phyloP scores from a whole-genome alignment of 2,329 filamentous ascomycete species.

The Colletotrichum truncatum region DNA sequence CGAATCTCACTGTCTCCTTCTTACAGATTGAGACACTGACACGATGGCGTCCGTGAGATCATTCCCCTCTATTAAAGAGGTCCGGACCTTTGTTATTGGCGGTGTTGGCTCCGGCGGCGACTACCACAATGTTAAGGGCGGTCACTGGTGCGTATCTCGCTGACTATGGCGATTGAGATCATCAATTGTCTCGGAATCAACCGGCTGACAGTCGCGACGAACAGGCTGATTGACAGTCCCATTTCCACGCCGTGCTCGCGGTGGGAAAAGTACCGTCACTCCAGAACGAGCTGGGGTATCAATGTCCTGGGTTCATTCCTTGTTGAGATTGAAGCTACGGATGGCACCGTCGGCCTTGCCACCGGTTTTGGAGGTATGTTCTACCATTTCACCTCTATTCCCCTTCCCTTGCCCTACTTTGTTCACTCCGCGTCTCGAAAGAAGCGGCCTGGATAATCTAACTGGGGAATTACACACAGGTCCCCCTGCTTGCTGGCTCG shows the following conservation, averaged over 20 bases:
- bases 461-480: slow-evolving; percentile 50
- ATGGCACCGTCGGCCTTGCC: slow-evolving; percentile 93
- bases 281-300: slow-evolving; percentile 93
- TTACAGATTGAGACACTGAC: neutral
- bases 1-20: neutral
- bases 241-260: slow-evolving; percentile 93
- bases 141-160: slow-evolving; percentile 65
- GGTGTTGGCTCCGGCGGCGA: slow-evolving; percentile 73
- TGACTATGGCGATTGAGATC: neutral
- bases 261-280: slow-evolving; percentile 88
- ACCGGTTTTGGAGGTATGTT: slow-evolving; percentile 86
- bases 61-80: slow-evolving; percentile 80
- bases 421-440: neutral
- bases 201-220: slow-evolving; percentile 46
- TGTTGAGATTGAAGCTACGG: slow-evolving; percentile 86
- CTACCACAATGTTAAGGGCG: slow-evolving; percentile 90
- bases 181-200: neutral
- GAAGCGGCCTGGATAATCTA: neutral
- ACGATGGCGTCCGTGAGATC: slow-evolving; percentile 59
- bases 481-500: slow-evolving; percentile 92
- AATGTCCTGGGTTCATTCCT: slow-evolving; percentile 94
- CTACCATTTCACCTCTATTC: neutral
- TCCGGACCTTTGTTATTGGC: slow-evolving; percentile 77
- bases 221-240: slow-evolving; percentile 89
- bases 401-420: too few relatives aligned